Base-by-base conservation (phyloP, 352 stramenopile species). In the Phytophthora rubi region DNA sequence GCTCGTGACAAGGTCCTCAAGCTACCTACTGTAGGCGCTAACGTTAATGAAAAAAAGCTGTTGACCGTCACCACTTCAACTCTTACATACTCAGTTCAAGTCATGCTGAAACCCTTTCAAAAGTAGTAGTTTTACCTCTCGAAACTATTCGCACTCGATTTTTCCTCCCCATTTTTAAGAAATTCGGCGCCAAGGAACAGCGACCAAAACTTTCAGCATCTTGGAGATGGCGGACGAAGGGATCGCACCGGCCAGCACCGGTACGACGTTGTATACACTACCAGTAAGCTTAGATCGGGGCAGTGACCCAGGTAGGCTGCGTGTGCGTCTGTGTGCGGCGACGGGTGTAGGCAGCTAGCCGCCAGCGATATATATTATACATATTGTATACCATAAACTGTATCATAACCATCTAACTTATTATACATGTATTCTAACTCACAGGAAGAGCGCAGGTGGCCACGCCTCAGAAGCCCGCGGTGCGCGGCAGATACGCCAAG, bases 401-500 rank as follows among this genome's bases (percentile, higher is more conserved):
- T 44, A 44, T 6, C 35, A 13, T 44, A 6, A 5, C 15, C 37
- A 2, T 15, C 37, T n/a, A 7, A 44, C 37, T 7, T 44, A 15
- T 15, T 44, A 44, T 44, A 44, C 13, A 13, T 53, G 7, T 59
- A 39, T 37, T 12, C 47, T 21, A 55, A 39, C 21, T 26, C 52
- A 6, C 51, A 77, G 61, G 18, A 8, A 47, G 39, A 48, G 30
- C 56, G 16, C 44, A 39, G 18, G 37, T 0, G 2, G n/a, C 66
- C 13, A 26, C 71, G n/a, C 52, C 68, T 1, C 42, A 77, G 23
- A 80, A 84, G 55, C 74, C 66, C 7, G 48, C 56, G 8, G 72
- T 86, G 56, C 83, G 85, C 32, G 83, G 86, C 0, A 80, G 86
- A 32, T 95, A 94, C 63, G 87, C 86, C 58, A 95, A 93, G 66